Base-by-base conservation (phyloP, 2,329 filamentous ascomycete genomes). In the Ophiocordyceps robertsii region DNA sequence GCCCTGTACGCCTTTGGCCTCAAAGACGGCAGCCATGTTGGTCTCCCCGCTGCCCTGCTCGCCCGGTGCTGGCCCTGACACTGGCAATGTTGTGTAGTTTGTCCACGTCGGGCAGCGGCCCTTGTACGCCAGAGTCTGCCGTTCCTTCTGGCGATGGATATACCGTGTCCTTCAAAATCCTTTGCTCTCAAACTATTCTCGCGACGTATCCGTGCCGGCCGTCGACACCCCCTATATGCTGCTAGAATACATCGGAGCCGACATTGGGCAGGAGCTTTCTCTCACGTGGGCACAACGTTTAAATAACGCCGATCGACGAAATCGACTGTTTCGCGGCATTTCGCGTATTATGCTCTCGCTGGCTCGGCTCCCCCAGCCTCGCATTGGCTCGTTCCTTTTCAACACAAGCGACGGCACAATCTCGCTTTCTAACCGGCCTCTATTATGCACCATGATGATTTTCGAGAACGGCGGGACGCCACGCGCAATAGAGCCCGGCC, bases 391-490 rank as follows among this genome's bases (percentile, higher is more conserved):
- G 13, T 49, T 51, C 14, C 37, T 33, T 33, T 51, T 53, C 33
- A 42, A 52, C 30, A 36, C 45, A 17, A 24, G 31, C 4, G 50
- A 53, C 39, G 54, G 56, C 31, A 58, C 55, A 17, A 50, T 63
- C 12, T 40, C 53, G 14, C 49, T 62, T 38, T 50, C 53, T 35
- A 62, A 53, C 32, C 47, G 50, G 13, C 46, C 44, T 6, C 35
- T 54, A 3, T 47, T 47, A 13, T 49, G 44, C 29, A 27, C 46
- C 6, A 43, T 49, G 32, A 38, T 40, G n/a, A 46, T 53, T n/a
- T 43, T 54, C 29, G 49, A 63, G 45, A 61, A 61, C 47, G 49
- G 57, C 32, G 56, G 56, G 29, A 54, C 56, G 10, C 55, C 49
- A 21, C 53, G 58, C 45, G 52, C 46, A 12, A 63, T 64, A 21